These are phyloP conservation scores for Nakazawaea ernobii DNA, from an alignment of 805 yeast genomes.

Conservation along the genomic window DNA sequence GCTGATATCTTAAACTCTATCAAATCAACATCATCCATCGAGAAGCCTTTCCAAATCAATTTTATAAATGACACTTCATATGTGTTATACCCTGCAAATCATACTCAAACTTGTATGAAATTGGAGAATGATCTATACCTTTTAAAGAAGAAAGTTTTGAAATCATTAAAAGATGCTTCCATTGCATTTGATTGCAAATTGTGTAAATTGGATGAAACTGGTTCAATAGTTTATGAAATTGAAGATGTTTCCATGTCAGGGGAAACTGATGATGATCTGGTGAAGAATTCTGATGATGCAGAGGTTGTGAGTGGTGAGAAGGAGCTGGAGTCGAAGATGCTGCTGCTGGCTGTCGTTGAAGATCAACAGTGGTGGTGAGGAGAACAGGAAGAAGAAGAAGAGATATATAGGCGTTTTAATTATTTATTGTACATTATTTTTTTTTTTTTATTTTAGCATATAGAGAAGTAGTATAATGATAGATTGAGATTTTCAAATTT, in stretches of 20 bases:
- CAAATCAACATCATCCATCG: conserved; percentile 19
- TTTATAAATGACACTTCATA: conserved; percentile 38
- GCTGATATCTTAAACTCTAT: conserved; percentile 18
- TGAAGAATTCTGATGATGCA: neutral
- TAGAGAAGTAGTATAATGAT: no score
- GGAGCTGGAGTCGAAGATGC: no score
- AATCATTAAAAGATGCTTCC: conserved; percentile 29
- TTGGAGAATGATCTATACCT: conserved; percentile 37
- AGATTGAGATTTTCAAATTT: no score
- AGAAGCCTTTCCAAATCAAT: conserved; percentile 20
- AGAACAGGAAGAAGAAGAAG: no score
- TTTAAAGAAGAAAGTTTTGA: conserved; percentile 31
- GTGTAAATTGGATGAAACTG: conserved; percentile 35
- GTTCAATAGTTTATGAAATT: conserved; percentile 26
- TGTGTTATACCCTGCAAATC: conserved; percentile 32
- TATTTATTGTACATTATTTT: neutral
- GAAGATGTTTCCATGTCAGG: neutral
- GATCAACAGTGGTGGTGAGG: conserved; percentile 4
- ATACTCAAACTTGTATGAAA: conserved; percentile 28
- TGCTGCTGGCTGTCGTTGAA: neutral
- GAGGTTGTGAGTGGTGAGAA: neutral
- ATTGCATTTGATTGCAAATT: conserved; percentile 46
- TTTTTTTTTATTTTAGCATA: neutral
- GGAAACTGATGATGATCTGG: neutral
- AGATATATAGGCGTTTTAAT: no score